These are phyloP conservation scores for Backusella westeae DNA, from an alignment of 192 early-diverging fungal genomes.

Conservation along the genomic window DNA sequence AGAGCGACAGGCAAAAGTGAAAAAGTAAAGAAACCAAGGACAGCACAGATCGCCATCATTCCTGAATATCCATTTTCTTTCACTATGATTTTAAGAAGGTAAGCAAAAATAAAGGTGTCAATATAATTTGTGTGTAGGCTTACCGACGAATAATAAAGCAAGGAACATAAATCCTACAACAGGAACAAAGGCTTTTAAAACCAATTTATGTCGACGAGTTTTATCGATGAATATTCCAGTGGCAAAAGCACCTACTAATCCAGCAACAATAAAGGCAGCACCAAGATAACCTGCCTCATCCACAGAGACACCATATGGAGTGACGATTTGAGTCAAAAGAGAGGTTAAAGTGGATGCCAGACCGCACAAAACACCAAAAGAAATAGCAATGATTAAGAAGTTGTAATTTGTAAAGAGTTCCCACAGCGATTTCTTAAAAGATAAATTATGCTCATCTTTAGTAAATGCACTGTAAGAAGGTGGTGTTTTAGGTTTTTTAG, in stretches of 20 bases:
- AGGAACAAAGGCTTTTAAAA: conserved; percentile 44
- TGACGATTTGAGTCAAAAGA: conserved; percentile 43
- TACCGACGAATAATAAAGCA: conserved; percentile 44
- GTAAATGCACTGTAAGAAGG: conserved; percentile 45
- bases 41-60: conserved; percentile 23
- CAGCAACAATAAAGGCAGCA: conserved; percentile 53
- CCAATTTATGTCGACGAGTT: conserved; percentile 48
- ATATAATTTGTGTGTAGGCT: background rate
- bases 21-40: conserved; percentile 33
- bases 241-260: conserved; percentile 52
- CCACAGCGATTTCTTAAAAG: conserved; percentile 38
- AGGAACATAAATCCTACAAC: conserved; percentile 44
- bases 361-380: conserved; percentile 46
- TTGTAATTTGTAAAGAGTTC: conserved; percentile 40
- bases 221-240: conserved; percentile 50
- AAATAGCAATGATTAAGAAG: conserved; percentile 45
- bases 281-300: conserved; percentile 57
- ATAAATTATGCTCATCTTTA: conserved; percentile 18
- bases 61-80: conserved; percentile 20
- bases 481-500: conserved; percentile 41
- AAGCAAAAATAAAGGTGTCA: background rate
- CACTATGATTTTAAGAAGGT: conserved; percentile 31
- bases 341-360: conserved; percentile 49
- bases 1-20: conserved; percentile 31
- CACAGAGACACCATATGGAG: conserved; percentile 41